phyloP scores from a whole-genome alignment of 306 rosid genomes.

The Dalbergia oliveri region DNA sequence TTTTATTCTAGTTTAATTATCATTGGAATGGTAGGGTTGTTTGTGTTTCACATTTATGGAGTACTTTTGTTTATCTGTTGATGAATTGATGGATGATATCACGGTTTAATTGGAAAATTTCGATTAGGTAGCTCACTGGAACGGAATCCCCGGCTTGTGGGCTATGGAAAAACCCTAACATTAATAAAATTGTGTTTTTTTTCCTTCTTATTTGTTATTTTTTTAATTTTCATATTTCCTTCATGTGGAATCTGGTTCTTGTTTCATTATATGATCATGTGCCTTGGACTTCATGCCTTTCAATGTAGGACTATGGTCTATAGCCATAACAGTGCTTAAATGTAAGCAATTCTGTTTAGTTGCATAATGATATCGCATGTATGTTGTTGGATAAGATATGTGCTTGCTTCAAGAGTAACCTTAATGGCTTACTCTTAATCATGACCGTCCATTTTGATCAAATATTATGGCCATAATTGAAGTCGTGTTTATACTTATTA shows the following conservation, averaged over 20 bases:
- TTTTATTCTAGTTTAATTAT: slow-evolving; percentile 19
- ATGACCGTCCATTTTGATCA: neutral
- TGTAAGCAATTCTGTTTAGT: neutral
- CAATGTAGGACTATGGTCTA: slow-evolving; percentile 5
- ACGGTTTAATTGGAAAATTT: slow-evolving; percentile 25
- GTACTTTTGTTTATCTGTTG: slow-evolving; percentile 1
- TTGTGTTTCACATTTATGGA: neutral
- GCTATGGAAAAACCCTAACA: slow-evolving; percentile 22
- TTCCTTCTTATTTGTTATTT: neutral
- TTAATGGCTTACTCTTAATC: neutral
- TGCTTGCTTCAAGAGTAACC: neutral
- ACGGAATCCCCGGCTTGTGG: neutral
- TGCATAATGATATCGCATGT: neutral
- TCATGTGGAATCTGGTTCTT: neutral
- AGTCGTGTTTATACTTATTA: neutral
- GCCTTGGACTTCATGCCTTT: slow-evolving; percentile 14
- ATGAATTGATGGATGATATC: slow-evolving; percentile 28
- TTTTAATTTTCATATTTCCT: neutral
- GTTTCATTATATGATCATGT: slow-evolving; percentile 30
- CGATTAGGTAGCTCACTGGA: neutral
- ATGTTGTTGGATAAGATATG: neutral
- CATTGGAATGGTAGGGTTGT: neutral
- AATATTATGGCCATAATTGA: neutral
- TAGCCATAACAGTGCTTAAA: slow-evolving; percentile 1
- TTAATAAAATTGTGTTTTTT: neutral